These are phyloP conservation scores for Fusarium sp. DNA, from an alignment of 2,329 filamentous ascomycete species.

Conservation along the genomic window DNA sequence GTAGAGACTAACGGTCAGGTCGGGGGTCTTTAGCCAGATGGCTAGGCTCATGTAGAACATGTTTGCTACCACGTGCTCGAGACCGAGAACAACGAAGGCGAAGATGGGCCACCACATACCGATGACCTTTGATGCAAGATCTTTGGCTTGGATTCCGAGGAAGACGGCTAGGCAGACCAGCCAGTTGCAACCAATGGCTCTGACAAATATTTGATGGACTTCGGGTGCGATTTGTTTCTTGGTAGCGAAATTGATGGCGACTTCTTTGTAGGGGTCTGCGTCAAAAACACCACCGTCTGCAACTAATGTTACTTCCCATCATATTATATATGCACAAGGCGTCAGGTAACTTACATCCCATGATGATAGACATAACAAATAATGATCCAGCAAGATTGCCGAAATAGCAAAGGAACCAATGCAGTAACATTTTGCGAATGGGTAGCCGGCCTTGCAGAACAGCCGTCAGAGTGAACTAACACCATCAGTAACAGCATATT, in stretches of 20 bases:
- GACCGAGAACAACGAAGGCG: slow-evolving; percentile 63
- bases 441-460: slow-evolving; percentile 36
- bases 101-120: slow-evolving; percentile 68
- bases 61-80: slow-evolving; percentile 68
- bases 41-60: slow-evolving; percentile 65
- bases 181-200: slow-evolving; percentile 68
- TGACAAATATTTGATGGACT: slow-evolving; percentile 65
- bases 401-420: slow-evolving; percentile 60
- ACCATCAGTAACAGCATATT: neutral
- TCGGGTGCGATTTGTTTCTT: slow-evolving; percentile 60
- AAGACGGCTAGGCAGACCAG: slow-evolving; percentile 66
- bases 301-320: neutral
- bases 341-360: slow-evolving; percentile 48
- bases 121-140: slow-evolving; percentile 63
- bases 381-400: slow-evolving; percentile 61
- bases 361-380: slow-evolving; percentile 60
- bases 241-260: slow-evolving; percentile 58
- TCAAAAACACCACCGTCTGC: slow-evolving; percentile 58
- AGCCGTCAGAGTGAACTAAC: slow-evolving; percentile 40
- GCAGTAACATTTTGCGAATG: slow-evolving; percentile 42
- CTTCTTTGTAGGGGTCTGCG: slow-evolving; percentile 55
- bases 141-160: slow-evolving; percentile 59
- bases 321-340: rapidly evolving
- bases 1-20: slow-evolving; percentile 60
- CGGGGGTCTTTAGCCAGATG: slow-evolving; percentile 60